Evolutionary conservation across 176 grass and related monocot species (phyloP).

Genomic region (barley (Hordeum vulgare)): DNA sequence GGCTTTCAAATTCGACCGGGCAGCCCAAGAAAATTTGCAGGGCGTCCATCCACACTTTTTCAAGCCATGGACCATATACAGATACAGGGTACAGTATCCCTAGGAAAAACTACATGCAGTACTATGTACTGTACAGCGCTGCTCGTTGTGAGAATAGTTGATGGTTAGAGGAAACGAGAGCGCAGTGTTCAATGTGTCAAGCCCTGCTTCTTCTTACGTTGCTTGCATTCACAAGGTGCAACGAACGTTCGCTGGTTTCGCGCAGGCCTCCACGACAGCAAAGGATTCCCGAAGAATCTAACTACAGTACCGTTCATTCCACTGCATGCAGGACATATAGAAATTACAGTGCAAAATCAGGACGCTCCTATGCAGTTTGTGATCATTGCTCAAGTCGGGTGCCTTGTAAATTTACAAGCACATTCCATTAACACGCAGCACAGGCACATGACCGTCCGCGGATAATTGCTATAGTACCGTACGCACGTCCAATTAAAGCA

Average conservation of each 20-base stretch:
- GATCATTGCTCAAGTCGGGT: not conserved
- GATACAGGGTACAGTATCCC: not conserved
- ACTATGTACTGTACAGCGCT: not conserved
- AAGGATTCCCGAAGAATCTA: not conserved
- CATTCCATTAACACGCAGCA: not conserved
- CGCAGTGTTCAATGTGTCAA: not conserved
- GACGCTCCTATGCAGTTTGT: not conserved
- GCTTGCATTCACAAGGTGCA: constrained; percentile 22
- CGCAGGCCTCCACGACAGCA: not conserved
- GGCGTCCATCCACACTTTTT: not conserved
- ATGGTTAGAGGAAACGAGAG: not conserved
- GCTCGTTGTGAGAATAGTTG: not conserved
- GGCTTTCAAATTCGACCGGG: not conserved
- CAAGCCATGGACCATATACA: not conserved
- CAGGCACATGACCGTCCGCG: not conserved
- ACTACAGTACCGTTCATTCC: not conserved
- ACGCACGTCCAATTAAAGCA: not conserved
- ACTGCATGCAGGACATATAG: not conserved
- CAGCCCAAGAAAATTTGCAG: constrained; percentile 7
- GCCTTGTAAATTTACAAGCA: not conserved
- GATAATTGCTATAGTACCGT: too few relatives aligned
- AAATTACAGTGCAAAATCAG: not conserved
- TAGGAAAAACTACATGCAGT: not conserved
- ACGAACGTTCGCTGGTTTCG: not conserved
- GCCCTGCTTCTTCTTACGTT: not conserved